Evolutionary conservation across 352 stramenopile species (phyloP).

Genomic region (Pythium rhizo-oryzae): DNA sequence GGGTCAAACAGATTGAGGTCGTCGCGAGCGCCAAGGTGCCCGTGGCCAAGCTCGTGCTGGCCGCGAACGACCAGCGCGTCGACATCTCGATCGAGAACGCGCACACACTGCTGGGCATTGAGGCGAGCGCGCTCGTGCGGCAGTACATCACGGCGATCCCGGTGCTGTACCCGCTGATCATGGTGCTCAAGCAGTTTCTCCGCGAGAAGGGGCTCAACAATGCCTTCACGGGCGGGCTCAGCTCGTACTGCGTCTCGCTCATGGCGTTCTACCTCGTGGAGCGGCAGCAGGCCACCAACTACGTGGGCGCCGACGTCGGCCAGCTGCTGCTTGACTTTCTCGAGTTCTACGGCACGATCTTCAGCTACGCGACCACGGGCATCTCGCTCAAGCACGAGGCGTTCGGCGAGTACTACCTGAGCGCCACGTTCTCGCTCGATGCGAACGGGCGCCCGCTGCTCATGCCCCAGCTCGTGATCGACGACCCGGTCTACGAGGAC

Average conservation of each 20-base stretch:
- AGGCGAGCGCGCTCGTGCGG: slow-evolving; percentile 82
- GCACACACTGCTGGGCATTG: slow-evolving; percentile 79
- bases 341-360: slow-evolving; percentile 88
- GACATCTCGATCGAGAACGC: slow-evolving; percentile 91
- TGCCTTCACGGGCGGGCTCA: slow-evolving; percentile 88
- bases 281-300: slow-evolving; percentile 45
- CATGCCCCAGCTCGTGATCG: slow-evolving; percentile 84
- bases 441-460: slow-evolving; percentile 41
- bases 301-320: slow-evolving; percentile 39
- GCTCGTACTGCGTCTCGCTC: slow-evolving; percentile 87
- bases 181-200: slow-evolving; percentile 89
- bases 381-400: slow-evolving; percentile 81
- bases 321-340: slow-evolving; percentile 87
- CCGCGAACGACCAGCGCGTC: slow-evolving; percentile 61
- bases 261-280: slow-evolving; percentile 85
- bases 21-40: slow-evolving; percentile 85
- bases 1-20: slow-evolving; percentile 81
- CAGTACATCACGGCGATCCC: slow-evolving; percentile 70
- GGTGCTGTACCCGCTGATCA: slow-evolving; percentile 73
- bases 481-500: slow-evolving; percentile 78
- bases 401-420: slow-evolving; percentile 79
- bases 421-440: slow-evolving; percentile 13
- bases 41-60: slow-evolving; percentile 81
- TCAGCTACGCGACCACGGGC: slow-evolving; percentile 76
- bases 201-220: slow-evolving; percentile 89